These are phyloP conservation scores for Coemansia sp. DNA, from an alignment of 192 early-diverging fungal species.

Conservation along the genomic window DNA sequence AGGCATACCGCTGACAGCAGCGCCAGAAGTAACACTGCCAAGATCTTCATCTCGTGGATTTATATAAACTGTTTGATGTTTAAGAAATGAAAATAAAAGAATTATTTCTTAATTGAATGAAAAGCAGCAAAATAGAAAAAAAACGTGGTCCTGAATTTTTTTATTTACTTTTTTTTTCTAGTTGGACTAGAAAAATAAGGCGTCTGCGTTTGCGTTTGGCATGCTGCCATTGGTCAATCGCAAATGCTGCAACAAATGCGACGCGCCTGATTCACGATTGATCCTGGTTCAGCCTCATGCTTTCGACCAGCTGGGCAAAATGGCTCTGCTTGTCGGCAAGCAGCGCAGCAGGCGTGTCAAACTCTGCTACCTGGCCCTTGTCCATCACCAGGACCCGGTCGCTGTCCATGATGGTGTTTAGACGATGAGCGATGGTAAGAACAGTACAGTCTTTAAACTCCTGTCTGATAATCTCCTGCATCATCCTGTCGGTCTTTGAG, in stretches of 20 bases:
- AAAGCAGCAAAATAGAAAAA: neutral
- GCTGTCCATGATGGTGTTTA: constrained; percentile 3
- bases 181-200: neutral
- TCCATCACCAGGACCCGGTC: constrained; percentile 2
- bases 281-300: neutral
- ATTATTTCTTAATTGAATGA: neutral
- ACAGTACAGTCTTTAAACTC: neutral
- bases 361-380: neutral
- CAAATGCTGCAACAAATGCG: no score
- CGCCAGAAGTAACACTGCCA: constrained; percentile 3
- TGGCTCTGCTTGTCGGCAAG: constrained; percentile 3
- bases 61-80: neutral
- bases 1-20: neutral
- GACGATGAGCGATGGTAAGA: neutral
- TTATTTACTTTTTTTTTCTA: neutral
- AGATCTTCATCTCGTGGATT: constrained; percentile 1
- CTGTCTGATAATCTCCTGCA: neutral
- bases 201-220: no score
- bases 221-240: no score
- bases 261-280: no score
- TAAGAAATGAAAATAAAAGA: constrained; percentile 3
- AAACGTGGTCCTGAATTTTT: no score
- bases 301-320: neutral
- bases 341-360: neutral
- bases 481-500: neutral